These are phyloP conservation scores for Hypoxylon lenormandii DNA, from an alignment of 495 filamentous ascomycete genomes.

Conservation along the genomic window DNA sequence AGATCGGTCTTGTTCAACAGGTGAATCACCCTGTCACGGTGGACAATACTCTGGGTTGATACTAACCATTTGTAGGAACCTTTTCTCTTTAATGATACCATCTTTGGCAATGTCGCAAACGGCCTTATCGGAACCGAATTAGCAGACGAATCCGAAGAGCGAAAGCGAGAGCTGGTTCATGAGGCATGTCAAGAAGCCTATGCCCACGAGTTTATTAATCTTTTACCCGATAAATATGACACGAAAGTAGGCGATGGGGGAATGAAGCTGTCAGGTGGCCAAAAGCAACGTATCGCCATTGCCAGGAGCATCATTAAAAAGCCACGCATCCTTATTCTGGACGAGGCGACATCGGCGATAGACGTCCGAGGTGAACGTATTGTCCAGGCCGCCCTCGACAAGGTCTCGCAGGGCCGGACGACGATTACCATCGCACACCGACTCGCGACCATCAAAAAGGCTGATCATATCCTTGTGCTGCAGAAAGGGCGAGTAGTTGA, in stretches of 20 bases:
- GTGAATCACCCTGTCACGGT: too few relatives aligned
- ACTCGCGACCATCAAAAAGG: slow-evolving; percentile 56
- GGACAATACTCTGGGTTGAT: too few relatives aligned
- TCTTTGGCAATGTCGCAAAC: too few relatives aligned
- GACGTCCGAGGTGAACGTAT: slow-evolving; percentile 50
- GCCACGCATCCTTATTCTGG: slow-evolving; percentile 61
- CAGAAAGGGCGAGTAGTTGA: slow-evolving; percentile 54
- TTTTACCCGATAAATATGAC: slow-evolving; percentile 36
- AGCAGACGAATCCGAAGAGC: too few relatives aligned
- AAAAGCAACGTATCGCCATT: slow-evolving; percentile 71
- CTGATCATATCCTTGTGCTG: slow-evolving; percentile 58
- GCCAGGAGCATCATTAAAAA: slow-evolving; percentile 60
- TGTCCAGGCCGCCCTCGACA: slow-evolving; percentile 49
- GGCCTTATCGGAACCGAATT: too few relatives aligned
- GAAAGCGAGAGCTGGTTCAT: too few relatives aligned
- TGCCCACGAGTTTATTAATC: too few relatives aligned
- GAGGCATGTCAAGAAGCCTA: too few relatives aligned
- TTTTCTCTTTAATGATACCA: too few relatives aligned
- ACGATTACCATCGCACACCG: slow-evolving; percentile 61
- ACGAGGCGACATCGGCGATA: slow-evolving; percentile 64
- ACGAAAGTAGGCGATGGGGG: slow-evolving; percentile 61
- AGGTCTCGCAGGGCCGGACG: slow-evolving; percentile 55
- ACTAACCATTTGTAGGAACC: too few relatives aligned
- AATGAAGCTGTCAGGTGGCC: slow-evolving; percentile 63
- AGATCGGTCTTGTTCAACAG: too few relatives aligned